Evolutionary conservation across 2,329 filamentous ascomycete species (phyloP), one percentile per base, ranked within the genome.

Genomic region (Ophiostoma perfectum): DNA sequence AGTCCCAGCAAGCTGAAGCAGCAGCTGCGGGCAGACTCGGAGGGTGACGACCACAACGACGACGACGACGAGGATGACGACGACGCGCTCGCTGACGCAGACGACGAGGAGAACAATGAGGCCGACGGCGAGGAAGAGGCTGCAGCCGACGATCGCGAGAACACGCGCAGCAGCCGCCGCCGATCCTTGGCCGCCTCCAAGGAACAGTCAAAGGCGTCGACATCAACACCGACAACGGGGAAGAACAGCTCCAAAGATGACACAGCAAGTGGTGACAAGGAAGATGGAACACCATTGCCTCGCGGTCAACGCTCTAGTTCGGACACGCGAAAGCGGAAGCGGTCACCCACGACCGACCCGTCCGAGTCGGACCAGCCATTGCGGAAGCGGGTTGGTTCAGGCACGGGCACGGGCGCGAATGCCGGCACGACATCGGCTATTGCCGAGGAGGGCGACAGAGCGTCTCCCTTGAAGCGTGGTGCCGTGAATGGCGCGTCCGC

Each of bases 1-100:
- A 92, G 88, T 67, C 90, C 91, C 3, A 93, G 89, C 82, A 94
- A 93, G 80, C 84, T 93, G 70, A 87, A 87, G 72, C 86, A 89
- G 70, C 77, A 78, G 44, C 45, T 76, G 64, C 78, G 78, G 65
- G 78, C 79, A 38, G 80, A 82, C 38, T 78, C 77, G 14, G 78
- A 77, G 60, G 75, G 77, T 60, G 78, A 78, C 36, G 74, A 77
- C 7, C n/a, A 27, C 49, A 55, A 55, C 45, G 70, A 62, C 12
- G 71, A 70, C 39, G 73, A 75, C 44, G 78, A 78, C 27, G 80
- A 77, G 44, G 79, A 71, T 8, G 70, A 71, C 62, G 71, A 73
- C 36, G 71, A 69, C 18, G 69, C 77, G 39, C 74, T 77, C 18
- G 80, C 78, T 38, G 81, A 79, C 55, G 79, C 58, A 11, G 74